phyloP scores from a whole-genome alignment of 129 eudicot species.

The Flaveria ramosissima region DNA sequence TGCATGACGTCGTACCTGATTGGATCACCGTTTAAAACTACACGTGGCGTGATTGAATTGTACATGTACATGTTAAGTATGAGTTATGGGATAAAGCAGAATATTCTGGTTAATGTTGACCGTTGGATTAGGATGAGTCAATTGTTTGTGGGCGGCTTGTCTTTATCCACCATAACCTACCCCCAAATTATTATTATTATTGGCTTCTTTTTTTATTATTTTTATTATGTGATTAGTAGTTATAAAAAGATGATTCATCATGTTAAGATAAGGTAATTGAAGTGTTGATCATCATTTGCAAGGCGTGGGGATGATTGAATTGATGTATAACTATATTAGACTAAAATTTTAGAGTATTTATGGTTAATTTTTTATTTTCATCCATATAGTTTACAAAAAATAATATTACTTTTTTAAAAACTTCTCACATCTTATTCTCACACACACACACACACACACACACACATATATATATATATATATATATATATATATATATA shows the following conservation, averaged over 20 bases:
- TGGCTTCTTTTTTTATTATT: background rate
- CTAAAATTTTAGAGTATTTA: too few relatives aligned
- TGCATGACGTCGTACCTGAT: conserved; percentile 16
- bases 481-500: too few relatives aligned
- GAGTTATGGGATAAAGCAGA: conserved; percentile 25
- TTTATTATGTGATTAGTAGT: background rate
- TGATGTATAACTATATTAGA: too few relatives aligned
- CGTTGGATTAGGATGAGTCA: conserved; percentile 31
- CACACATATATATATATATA: too few relatives aligned
- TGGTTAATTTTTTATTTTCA: too few relatives aligned
- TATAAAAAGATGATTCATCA: background rate
- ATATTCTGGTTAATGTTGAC: conserved; percentile 26
- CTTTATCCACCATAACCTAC: conserved; percentile 31
- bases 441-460: too few relatives aligned
- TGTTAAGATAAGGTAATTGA: background rate
- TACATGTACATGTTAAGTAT: conserved; percentile 1
- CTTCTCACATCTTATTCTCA: too few relatives aligned
- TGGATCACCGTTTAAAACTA: conserved; percentile 17
- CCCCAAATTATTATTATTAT: background rate
- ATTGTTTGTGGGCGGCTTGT: conserved; percentile 47
- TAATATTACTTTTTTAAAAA: too few relatives aligned
- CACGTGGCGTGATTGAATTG: conserved; percentile 56
- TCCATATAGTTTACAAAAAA: too few relatives aligned
- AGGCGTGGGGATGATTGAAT: too few relatives aligned
- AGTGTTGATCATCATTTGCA: background rate